These are phyloP conservation scores for Eucalyptus viminalis DNA, from an alignment of 345 rosid species.

Conservation along the genomic window DNA sequence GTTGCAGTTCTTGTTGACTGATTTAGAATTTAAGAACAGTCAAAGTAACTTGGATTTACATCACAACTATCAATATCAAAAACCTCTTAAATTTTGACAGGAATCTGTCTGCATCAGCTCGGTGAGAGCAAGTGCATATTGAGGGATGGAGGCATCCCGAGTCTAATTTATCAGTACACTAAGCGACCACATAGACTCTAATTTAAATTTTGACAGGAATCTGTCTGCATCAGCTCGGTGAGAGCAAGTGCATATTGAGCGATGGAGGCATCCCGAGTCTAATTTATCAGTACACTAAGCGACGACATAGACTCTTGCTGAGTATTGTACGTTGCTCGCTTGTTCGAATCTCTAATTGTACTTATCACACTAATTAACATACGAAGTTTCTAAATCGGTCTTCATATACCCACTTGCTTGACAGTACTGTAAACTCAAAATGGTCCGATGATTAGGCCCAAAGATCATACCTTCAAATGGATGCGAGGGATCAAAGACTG, in stretches of 20 bases:
- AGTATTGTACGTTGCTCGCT: neutral
- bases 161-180: neutral
- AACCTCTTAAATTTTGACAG: neutral
- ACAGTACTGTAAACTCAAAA: neutral
- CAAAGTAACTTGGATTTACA: neutral
- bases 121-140: neutral
- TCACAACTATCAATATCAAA: neutral
- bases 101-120: neutral
- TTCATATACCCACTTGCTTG: neutral
- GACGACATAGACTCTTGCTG: neutral
- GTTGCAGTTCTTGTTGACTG: neutral
- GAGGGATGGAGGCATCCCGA: neutral
- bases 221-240: neutral
- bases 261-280: neutral
- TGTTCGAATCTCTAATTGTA: neutral
- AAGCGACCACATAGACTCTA: neutral
- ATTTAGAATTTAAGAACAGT: neutral
- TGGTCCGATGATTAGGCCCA: neutral
- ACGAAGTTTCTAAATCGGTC: neutral
- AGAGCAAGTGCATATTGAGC: neutral
- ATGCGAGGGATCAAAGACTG: slow-evolving; percentile 37
- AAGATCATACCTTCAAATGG: slow-evolving; percentile 29
- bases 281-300: neutral
- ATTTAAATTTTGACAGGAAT: neutral
- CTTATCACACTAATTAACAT: neutral